Evolutionary conservation across 1,139 yeast species (phyloP), one percentile per base, ranked within the genome.

Genomic region (Sugiyamaella pinicola): DNA sequence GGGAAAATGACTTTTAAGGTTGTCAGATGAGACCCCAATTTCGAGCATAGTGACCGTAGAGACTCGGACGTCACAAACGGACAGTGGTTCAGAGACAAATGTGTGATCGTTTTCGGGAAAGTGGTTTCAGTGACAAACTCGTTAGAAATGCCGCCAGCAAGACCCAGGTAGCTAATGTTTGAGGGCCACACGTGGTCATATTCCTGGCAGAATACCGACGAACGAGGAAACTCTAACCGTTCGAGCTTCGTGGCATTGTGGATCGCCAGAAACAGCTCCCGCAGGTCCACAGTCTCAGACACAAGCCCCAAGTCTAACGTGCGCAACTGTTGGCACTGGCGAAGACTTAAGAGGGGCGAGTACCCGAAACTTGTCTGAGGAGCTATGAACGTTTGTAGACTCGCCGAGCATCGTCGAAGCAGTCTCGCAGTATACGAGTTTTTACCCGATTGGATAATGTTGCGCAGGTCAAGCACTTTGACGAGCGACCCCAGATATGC

Each of bases 351-450:
- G 60, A 91, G 72, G 0, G 98, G 97, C 0, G 96, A 88, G 55
- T 85, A 78, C 0, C 98, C 98, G 74, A 93, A 91, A 72, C 96
- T 87, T 33, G 97, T 85, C 65, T 91, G 98, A 1, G 98, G 96
- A 0, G 98, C 97, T 6, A 87, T 81, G 64, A 93, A 90, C 10
- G 76, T 74, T 58, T 82, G 78, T 49, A 93, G 71, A 47, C 77
- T 77, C 21, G 76, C 69, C 9, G 89, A 79, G 53, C 96, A 87
- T 44, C 96, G 75, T 63, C 95, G 80, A 54, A 93, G 72, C 4
- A 93, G 67, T 60, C 87, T 85, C 1, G 97, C 88, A 18, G 93
- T 91, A 68, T 78, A 86, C 0, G 97, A 93, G 70, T 90, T 93
- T 65, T 87, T 90, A n/a, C 98, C 98, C 41, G 89, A 79, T 68